Percentiles rank a stretch among this genome's conserved stretches.
Conservation (phyloP, 345 rosid genomes). For the Brassica napus region DNA sequence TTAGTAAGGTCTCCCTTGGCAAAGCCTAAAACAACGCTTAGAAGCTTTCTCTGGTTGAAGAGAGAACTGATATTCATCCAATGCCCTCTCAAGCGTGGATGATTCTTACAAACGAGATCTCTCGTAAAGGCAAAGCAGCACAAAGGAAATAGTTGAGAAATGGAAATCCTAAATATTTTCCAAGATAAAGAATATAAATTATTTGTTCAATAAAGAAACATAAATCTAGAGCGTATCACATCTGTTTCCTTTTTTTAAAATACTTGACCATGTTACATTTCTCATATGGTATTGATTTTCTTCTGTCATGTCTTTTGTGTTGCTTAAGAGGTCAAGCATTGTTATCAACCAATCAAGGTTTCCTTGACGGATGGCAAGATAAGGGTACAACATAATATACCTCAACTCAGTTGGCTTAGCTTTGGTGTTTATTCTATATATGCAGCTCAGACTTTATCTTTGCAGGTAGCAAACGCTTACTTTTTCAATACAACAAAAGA, state of each 20-base stretch:
- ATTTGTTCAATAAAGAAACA: not conserved
- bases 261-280: not conserved
- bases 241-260: not conserved
- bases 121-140: not conserved
- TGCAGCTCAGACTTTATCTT: slow-evolving; percentile 35
- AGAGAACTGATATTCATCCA: not conserved
- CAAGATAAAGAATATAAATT: not conserved
- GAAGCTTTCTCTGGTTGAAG: too few relatives aligned
- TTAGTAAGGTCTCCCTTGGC: too few relatives aligned
- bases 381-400: slow-evolving; percentile 48
- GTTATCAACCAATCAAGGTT: slow-evolving; percentile 86
- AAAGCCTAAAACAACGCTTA: too few relatives aligned
- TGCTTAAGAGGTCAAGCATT: slow-evolving; percentile 84
- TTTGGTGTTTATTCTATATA: slow-evolving; percentile 6
- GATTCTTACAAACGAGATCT: slow-evolving; percentile 19
- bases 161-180: not conserved
- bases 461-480: slow-evolving; percentile 70
- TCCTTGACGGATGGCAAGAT: slow-evolving; percentile 47
- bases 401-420: not conserved
- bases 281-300: slow-evolving; percentile 18
- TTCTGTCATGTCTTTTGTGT: slow-evolving; percentile 27
- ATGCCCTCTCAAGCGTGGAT: slow-evolving; percentile 10
- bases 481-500: slow-evolving; percentile 73
- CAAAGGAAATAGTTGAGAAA: not conserved
- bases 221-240: slow-evolving; percentile 2